phyloP scores from a whole-genome alignment of 176 grass and related monocot genomes.

The Cymbopogon citratus region DNA sequence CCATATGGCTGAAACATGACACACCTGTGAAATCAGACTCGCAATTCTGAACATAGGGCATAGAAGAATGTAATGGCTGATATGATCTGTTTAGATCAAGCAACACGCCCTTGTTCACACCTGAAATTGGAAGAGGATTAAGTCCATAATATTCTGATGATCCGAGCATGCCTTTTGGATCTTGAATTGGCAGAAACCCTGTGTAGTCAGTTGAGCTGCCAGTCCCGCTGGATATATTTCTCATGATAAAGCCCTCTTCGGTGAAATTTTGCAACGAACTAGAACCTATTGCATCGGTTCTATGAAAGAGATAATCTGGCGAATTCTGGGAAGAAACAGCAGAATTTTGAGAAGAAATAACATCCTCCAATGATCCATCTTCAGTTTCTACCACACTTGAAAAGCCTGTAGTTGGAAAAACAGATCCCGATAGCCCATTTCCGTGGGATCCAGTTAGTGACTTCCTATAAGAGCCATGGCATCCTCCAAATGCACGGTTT shows the following conservation, averaged over 20 bases:
- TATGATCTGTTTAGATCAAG: slow-evolving; percentile 22
- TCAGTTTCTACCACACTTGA: slow-evolving; percentile 32
- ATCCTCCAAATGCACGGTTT: slow-evolving; percentile 20
- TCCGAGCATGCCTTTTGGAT: slow-evolving; percentile 1
- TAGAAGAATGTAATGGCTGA: slow-evolving; percentile 20
- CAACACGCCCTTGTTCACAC: slow-evolving; percentile 29
- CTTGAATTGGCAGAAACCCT: slow-evolving; percentile 45
- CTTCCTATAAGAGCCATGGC: slow-evolving; percentile 28
- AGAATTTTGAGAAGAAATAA: slow-evolving; percentile 63
- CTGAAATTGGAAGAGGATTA: slow-evolving; percentile 25
- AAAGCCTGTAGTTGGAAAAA: slow-evolving; percentile 13
- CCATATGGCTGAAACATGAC: slow-evolving; percentile 24
- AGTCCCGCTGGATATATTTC: slow-evolving; percentile 25
- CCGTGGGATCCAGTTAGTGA: slow-evolving; percentile 31
- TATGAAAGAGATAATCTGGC: slow-evolving; percentile 34
- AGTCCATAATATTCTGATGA: slow-evolving; percentile 34
- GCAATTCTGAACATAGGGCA: slow-evolving; percentile 41
- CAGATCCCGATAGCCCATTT: slow-evolving; percentile 27
- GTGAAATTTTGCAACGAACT: slow-evolving; percentile 34
- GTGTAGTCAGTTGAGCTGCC: slow-evolving; percentile 35
- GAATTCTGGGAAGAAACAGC: slow-evolving; percentile 56
- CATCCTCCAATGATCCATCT: slow-evolving; percentile 44
- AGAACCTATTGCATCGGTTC: slow-evolving; percentile 14
- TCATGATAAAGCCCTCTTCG: slow-evolving; percentile 25
- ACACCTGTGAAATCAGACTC: slow-evolving; percentile 19